Evolutionary conservation across 1,139 yeast species (phyloP), one percentile per base, ranked within the genome.

Genomic region (Meyerozyma athensensis): DNA sequence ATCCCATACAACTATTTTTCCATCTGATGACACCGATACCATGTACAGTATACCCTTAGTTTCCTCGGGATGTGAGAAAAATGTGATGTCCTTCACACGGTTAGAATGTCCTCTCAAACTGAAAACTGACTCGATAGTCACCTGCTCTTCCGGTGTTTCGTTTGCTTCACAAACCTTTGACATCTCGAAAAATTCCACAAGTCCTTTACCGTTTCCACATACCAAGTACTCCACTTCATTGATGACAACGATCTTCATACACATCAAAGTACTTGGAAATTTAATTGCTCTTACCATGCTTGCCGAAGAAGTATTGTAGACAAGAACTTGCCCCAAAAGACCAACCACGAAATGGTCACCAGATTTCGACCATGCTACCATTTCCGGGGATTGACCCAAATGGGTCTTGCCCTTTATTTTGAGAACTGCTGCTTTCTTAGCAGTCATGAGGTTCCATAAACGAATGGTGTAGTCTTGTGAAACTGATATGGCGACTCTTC

Each of bases 361-460:
- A 26, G 68, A 69, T 7, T 48, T 61, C 39, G 68, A 57, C 86
- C 90, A 85, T 54, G 77, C 70, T 7, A 84, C 86, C 53, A 71
- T 69, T 44, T 80, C 82, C 24, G 85, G 86, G 42, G 67, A 62
- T 58, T 82, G 84, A 33, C 90, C 81, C 49, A 73, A 61, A 41
- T 76, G 77, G 48, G 74, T 77, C 45, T 71, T 80, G 34, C 86
- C 86, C 52, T 75, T 81, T 38, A 90, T 68, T 53, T 84, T 87
- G 56, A 89, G 66, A 7, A 78, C 72, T 2, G 96, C 90, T 5
- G 98, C 97, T 62, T 89, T 90, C 56, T 86, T 86, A n/a, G 89
- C 95, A 4, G 97, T 90, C 97, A 92, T 89, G 49, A 94, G 68
- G 56, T 92, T 92, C 98, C 98, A 92, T 44, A 92, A 70, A 52